Percentiles rank a stretch among this genome's conserved stretches.
Conservation (phyloP, 805 yeast genomes). For the Cyberlindnera euphorbiae region DNA sequence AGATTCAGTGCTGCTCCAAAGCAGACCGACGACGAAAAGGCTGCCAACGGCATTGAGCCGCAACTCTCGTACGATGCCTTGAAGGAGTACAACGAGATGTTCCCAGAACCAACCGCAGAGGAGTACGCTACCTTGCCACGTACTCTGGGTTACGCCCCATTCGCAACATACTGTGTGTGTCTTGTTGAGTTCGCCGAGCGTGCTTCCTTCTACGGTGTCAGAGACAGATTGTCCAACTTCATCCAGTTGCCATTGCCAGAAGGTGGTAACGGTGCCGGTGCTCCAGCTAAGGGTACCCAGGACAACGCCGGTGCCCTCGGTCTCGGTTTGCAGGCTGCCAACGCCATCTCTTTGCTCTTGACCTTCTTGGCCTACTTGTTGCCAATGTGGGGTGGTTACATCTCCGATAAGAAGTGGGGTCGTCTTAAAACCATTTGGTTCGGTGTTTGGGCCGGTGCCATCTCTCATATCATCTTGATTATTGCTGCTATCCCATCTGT, state of each 20-base stretch:
- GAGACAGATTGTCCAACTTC: slow-evolving; percentile 74
- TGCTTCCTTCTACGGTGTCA: slow-evolving; percentile 73
- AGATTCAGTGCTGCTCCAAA: slow-evolving; percentile 2
- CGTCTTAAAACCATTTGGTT: slow-evolving; percentile 63
- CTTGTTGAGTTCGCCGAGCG: slow-evolving; percentile 77
- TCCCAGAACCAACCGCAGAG: slow-evolving; percentile 42
- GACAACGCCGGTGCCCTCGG: slow-evolving; percentile 48
- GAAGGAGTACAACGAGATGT: slow-evolving; percentile 13
- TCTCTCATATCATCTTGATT: slow-evolving; percentile 61
- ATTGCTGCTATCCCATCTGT: slow-evolving; percentile 61
- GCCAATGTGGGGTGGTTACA: slow-evolving; percentile 70
- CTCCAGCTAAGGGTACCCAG: slow-evolving; percentile 21
- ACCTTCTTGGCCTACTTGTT: slow-evolving; percentile 82
- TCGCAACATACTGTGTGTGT: slow-evolving; percentile 47
- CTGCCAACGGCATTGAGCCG: slow-evolving; percentile 1
- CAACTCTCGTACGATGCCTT: slow-evolving; percentile 2
- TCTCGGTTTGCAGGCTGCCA: slow-evolving; percentile 55
- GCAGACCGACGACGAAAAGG: slow-evolving; percentile 3
- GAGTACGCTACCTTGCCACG: slow-evolving; percentile 32
- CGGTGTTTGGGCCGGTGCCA: slow-evolving; percentile 53
- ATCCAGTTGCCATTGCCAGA: slow-evolving; percentile 51
- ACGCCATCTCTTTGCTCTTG: slow-evolving; percentile 70
- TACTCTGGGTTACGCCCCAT: slow-evolving; percentile 44
- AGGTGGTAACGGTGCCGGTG: slow-evolving; percentile 34
- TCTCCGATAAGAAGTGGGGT: slow-evolving; percentile 73